Evolutionary conservation across 371 early-diverging fungal genomes (phyloP).

Genomic region (Mortierella sp.): DNA sequence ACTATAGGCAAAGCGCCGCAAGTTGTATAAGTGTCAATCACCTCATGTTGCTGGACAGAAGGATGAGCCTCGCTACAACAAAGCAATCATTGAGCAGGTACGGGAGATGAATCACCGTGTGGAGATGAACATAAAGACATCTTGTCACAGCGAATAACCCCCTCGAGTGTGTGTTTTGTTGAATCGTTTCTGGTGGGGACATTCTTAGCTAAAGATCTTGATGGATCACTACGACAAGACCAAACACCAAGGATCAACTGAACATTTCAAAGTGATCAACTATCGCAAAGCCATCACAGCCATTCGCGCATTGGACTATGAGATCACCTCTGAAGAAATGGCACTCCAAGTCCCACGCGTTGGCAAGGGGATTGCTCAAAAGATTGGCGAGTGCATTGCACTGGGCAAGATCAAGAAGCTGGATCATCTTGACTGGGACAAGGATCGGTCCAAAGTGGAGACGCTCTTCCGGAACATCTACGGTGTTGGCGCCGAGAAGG

Average conservation of each 20-base stretch:
- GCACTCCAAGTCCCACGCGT: slow-evolving; percentile 41
- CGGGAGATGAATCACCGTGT: not conserved
- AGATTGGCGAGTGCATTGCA: slow-evolving; percentile 49
- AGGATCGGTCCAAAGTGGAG: slow-evolving; percentile 32
- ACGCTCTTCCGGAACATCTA: slow-evolving; percentile 37
- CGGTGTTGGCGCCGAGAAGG: slow-evolving; percentile 45
- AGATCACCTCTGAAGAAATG: slow-evolving; percentile 49
- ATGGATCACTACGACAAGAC: slow-evolving; percentile 44
- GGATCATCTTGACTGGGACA: slow-evolving; percentile 39
- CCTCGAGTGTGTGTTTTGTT: too few relatives aligned
- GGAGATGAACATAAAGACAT: not conserved
- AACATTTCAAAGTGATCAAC: slow-evolving; percentile 49
- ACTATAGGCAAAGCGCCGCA: slow-evolving; percentile 22
- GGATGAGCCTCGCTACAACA: slow-evolving; percentile 36
- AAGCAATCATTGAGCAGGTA: slow-evolving; percentile 45
- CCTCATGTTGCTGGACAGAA: slow-evolving; percentile 27
- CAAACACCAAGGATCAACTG: slow-evolving; percentile 35
- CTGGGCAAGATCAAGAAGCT: slow-evolving; percentile 47
- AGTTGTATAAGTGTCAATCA: slow-evolving; percentile 34
- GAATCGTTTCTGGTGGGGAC: not conserved
- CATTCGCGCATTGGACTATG: slow-evolving; percentile 45
- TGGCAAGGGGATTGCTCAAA: slow-evolving; percentile 48
- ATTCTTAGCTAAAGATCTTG: slow-evolving; percentile 26
- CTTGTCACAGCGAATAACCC: too few relatives aligned
- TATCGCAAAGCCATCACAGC: slow-evolving; percentile 54